phyloP scores from a whole-genome alignment of 352 stramenopile species.

The Phytophthora sansomeana region DNA sequence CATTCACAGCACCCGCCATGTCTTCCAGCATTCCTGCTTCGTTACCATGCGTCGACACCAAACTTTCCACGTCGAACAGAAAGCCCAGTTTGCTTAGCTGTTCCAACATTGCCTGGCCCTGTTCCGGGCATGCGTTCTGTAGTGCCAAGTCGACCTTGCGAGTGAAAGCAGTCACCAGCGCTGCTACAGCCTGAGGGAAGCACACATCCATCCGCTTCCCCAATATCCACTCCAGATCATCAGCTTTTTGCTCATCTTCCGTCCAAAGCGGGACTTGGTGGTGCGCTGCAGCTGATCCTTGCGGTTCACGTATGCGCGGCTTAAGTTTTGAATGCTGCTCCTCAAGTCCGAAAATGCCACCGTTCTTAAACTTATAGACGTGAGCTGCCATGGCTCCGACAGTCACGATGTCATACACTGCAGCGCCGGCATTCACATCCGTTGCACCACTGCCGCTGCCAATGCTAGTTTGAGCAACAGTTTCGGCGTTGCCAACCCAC shows the following conservation, averaged over 20 bases:
- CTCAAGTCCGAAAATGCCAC: constrained; percentile 78
- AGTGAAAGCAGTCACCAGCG: constrained; percentile 84
- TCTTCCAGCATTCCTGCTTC: constrained; percentile 90
- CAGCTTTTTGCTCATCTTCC: constrained; percentile 83
- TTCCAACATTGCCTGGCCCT: constrained; percentile 72
- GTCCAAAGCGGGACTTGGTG: constrained; percentile 83
- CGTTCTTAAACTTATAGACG: constrained; percentile 91
- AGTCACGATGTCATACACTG: constrained; percentile 87
- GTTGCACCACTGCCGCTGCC: constrained; percentile 33
- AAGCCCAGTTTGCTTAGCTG: constrained; percentile 85
- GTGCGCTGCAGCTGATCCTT: constrained; percentile 50
- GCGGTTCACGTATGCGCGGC: constrained; percentile 57
- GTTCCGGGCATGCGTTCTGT: constrained; percentile 52
- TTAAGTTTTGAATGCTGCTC: constrained; percentile 80
- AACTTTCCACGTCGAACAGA: constrained; percentile 85
- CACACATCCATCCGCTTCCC: constrained; percentile 88
- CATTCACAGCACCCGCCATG: constrained; percentile 84
- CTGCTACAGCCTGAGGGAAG: constrained; percentile 80
- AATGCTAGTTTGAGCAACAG: constrained; percentile 46
- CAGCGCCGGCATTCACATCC: constrained; percentile 36
- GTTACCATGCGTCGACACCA: constrained; percentile 89
- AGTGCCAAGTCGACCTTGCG: constrained; percentile 82
- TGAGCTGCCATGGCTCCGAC: constrained; percentile 88
- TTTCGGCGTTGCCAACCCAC: constrained; percentile 76
- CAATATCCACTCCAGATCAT: constrained; percentile 79